Base-by-base conservation (phyloP, 1,284 basidiomycete species). In the Lentinus polychrous region DNA sequence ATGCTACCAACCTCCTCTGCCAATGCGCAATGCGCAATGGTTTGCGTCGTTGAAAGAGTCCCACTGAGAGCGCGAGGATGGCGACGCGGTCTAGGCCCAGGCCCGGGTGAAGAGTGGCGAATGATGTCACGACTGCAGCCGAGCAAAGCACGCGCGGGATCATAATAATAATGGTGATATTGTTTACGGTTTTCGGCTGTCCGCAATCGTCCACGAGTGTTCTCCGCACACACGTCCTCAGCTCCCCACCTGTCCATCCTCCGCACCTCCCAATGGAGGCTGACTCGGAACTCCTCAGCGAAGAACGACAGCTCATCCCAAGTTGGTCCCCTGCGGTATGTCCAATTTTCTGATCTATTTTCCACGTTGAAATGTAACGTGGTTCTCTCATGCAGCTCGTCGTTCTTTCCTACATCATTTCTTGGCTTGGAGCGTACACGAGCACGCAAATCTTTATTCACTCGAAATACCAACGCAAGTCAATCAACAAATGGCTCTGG, bases 371-470 rank as follows among this genome's bases (percentile, higher is more conserved):
- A 14, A 34, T 7, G 3, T 27, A 34, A 46, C 38, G 37, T 33
- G 20, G 24, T 48, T 34, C 23, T 15, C 15, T 27, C 27, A 4
- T 27, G 36, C 46, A 64, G 62, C 58, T 64, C 49, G 50, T 64
- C 40, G 56, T 52, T 22, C 55, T 64, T n/a, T 64, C 62, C 33
- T 64, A 57, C 48, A 55, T 56, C 45, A 60, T 64, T 39, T 64
- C 62, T 0, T 62, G 62, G 62, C 53, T 64, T 2, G 62, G 62
- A 36, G 60, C 62, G 39, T 64, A 64, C 48, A 64, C 62, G 11
- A 62, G 60, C 56, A 64, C 60, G 0, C 62, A 64, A 47, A 60
- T 64, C 46, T 52, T 61, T 51, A 64, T 64, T n/a, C 62, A 64
- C 42, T 60, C 62, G 32, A 64, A 62, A 44, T 62, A 62, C 49